Percentiles rank a stretch among this genome's conserved stretches.
Evolutionary conservation across 2,329 filamentous ascomycete genomes (phyloP).

Genomic region (Lachnellula cervina): DNA sequence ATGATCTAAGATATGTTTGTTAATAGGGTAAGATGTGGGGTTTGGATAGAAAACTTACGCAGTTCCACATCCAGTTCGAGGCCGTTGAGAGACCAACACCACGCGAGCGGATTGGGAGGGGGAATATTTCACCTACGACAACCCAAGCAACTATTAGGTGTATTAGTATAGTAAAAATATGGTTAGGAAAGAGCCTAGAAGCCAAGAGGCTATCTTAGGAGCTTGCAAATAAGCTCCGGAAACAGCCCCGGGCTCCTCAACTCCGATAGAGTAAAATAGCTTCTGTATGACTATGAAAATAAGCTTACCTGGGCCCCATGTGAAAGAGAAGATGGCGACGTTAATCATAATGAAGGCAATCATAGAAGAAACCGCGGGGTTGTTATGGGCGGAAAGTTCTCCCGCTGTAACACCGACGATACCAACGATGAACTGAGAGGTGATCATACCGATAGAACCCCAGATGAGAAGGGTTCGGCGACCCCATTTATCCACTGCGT

Average conservation of each 20-base stretch:
- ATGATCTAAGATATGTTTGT: too few relatives aligned
- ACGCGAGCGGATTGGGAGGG: constrained; percentile 80
- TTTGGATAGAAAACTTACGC: constrained; percentile 34
- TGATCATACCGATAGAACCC: constrained; percentile 75
- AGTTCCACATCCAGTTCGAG: constrained; percentile 88
- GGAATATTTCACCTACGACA: constrained; percentile 86
- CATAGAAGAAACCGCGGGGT: constrained; percentile 57
- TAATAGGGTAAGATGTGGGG: too few relatives aligned
- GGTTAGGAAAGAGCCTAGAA: too few relatives aligned
- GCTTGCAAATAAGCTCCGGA: too few relatives aligned
- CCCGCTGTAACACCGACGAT: constrained; percentile 65
- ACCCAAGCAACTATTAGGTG: constrained; percentile 53
- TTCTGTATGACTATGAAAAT: too few relatives aligned
- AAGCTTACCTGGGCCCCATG: constrained; percentile 63
- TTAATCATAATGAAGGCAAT: constrained; percentile 88
- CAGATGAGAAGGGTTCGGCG: constrained; percentile 74
- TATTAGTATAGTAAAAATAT: too few relatives aligned
- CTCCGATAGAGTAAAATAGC: too few relatives aligned
- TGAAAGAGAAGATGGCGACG: constrained; percentile 88
- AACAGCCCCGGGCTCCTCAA: too few relatives aligned
- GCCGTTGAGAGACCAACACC: constrained; percentile 84
- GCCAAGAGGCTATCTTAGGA: too few relatives aligned
- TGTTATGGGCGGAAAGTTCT: constrained; percentile 49
- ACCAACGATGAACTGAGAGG: constrained; percentile 82
- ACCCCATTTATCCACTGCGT: constrained; percentile 74